Base-by-base conservation (phyloP, 352 stramenopile species). In the Sclerospora graminicola region DNA sequence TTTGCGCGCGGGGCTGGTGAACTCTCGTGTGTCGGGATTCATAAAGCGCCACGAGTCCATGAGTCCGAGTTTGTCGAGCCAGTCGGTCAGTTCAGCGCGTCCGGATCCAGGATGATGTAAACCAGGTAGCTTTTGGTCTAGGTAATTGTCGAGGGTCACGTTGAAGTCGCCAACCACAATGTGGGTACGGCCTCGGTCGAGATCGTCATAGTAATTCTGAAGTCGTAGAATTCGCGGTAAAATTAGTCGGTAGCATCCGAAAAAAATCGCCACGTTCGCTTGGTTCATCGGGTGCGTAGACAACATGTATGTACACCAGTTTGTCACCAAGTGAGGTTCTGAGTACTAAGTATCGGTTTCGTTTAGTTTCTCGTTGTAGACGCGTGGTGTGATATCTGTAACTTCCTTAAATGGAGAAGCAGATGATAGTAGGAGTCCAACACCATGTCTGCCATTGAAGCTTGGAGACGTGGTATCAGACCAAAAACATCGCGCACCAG, bases 31-130 rank as follows among this genome's bases (percentile, higher is more conserved):
- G 2, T 60, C n/a, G n/a, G n/a, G n/a, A n/a, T n/a, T n/a, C n/a
- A n/a, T n/a, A n/a, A n/a, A n/a, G n/a, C n/a, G n/a, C 51, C 51
- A 49, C 8, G 42, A 20, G 21, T 59, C 51, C 10, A 59, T 44
- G 2, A 54, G 8, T 0, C 38, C 39, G 8, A 33, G 28, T 15
- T 9, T 3, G 8, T 33, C 8, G 4, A 33, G 28, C 28, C 28
- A 33, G 8, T 0, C 4, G 1, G 4, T 5, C 4, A 33, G 28
- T 0, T 33, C 28, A 15, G 4, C 9, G 5, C 28, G n/a, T 1
- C 38, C 37, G 0, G 35, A 15, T 4, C 30, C 16, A 8, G 23
- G 37, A 15, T 45, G 50, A 14, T 26, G 32, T 1, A 43, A 31
- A 1, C 11, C 27, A 9, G 38, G 37, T 1, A 45, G 36, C 5